Evolutionary conservation across 2,329 filamentous ascomycete species (phyloP).

Genomic region (Scortechinia acanthostroma): DNA sequence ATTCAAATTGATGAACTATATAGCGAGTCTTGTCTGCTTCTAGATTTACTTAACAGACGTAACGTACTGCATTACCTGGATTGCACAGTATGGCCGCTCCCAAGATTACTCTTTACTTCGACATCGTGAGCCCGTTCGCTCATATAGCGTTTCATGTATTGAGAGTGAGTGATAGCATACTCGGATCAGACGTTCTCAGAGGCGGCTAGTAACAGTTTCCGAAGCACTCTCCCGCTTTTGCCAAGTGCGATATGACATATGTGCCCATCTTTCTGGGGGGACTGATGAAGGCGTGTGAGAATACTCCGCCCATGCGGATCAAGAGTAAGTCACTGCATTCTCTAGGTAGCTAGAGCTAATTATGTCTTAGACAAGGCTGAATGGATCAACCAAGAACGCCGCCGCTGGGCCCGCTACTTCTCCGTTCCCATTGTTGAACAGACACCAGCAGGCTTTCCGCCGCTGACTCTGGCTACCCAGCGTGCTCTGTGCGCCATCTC

Average conservation of each 20-base stretch:
- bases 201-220: too few species aligned
- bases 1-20: too few species aligned
- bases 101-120: not conserved
- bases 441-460: conserved; percentile 40
- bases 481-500: conserved; percentile 39
- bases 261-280: conserved; percentile 52
- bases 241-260: conserved; percentile 42
- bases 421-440: conserved; percentile 37
- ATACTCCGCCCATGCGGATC: conserved; percentile 42
- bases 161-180: too few species aligned
- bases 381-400: conserved; percentile 44
- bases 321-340: conserved; percentile 31
- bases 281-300: conserved; percentile 46
- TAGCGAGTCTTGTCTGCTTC: too few species aligned
- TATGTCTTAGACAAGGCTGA: conserved; percentile 57
- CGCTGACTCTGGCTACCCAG: conserved; percentile 38
- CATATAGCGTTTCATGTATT: conserved; percentile 10
- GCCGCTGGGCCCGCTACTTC: conserved; percentile 42
- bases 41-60: too few species aligned
- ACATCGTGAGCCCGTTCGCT: not conserved
- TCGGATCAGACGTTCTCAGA: too few species aligned
- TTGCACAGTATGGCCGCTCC: not conserved
- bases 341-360: too few species aligned
- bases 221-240: conserved; percentile 49
- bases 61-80: too few species aligned